Base-by-base conservation (phyloP, 805 yeast species). In the Saccharomycopsis oosterbeekiorum region DNA sequence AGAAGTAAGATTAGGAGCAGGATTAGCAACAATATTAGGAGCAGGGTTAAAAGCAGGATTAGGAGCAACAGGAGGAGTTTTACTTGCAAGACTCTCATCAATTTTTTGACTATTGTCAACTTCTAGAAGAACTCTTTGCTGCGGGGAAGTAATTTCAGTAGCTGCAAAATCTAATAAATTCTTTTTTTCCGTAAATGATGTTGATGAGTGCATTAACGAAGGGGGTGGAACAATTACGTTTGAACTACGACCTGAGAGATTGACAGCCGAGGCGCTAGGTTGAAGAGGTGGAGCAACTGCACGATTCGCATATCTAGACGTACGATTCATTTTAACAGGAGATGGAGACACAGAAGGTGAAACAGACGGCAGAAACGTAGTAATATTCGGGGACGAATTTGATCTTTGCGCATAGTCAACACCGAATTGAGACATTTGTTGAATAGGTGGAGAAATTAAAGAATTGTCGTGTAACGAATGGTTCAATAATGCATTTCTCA, bases 321-420 rank as follows among this genome's bases (percentile, higher is more conserved):
- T n/a, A 21, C 53, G 53, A 12, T 10, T 47, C 26, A 17, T 24
- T 17, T 47, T 47, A 9, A 47, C 53, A 47, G 53, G 53, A 6
- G 53, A 47, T 24, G 53, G 34, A 54, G 41, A 54, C 6, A 54
- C 19, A 19, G 43, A 47, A 47, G 53, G 34, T 21, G 53, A 4
- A 47, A 47, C 24, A 15, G 29, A 19, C 21, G 53, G 53, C 53
- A 47, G 53, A 15, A 47, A 47, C 1, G 53, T 47, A 12, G 50
- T 40, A 29, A 57, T 57, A 11, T 42, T 34, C 15, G 60, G 60
- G n/a, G 60, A 37, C 19, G 60, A 58, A 15, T 47, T 47, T 47
- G 53, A 47, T 47, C 53, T 47, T 21, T 47, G 53, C 11, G 53
- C 53, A 47, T 47, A 47, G 11, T 47, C 53, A 47, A 24, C 53